Conservation (phyloP, 1,284 basidiomycete species). For the Naganishia albida region DNA sequence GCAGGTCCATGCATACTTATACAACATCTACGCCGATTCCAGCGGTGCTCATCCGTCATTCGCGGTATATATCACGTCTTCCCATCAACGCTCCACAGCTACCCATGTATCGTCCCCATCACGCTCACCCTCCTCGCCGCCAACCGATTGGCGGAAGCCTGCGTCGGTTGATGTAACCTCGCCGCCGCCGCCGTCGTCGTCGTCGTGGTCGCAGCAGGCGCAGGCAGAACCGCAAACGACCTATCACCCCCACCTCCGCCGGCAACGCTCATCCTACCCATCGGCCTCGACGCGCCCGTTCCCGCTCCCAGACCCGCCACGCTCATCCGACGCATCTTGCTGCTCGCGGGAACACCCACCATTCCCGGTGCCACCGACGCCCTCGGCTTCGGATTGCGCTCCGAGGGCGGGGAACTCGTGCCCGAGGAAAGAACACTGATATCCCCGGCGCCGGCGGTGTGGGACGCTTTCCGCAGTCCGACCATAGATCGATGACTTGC, state of each 20-base stretch:
- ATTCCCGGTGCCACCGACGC: conserved; percentile 5
- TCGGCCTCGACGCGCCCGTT: conserved; percentile 1
- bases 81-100: background rate
- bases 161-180: conserved; percentile 20
- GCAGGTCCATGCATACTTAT: conserved; percentile 1
- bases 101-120: conserved; percentile 20
- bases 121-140: conserved; percentile 13
- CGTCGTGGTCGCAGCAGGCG: background rate
- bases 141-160: conserved; percentile 9
- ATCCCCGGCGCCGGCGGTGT: background rate
- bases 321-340: background rate
- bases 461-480: conserved; percentile 5
- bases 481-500: conserved; percentile 19
- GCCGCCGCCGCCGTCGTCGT: background rate
- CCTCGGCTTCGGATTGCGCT: conserved; percentile 10
- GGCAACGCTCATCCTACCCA: conserved; percentile 15
- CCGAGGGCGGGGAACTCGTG: background rate
- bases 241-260: conserved; percentile 2
- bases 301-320: background rate
- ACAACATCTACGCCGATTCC: no score
- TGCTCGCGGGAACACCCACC: background rate
- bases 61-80: background rate
- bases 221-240: conserved; percentile 7
- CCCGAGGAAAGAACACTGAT: conserved; percentile 8
- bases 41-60: no score